phyloP scores from a whole-genome alignment of 129 eudicot species.

The Tagetes patula region DNA sequence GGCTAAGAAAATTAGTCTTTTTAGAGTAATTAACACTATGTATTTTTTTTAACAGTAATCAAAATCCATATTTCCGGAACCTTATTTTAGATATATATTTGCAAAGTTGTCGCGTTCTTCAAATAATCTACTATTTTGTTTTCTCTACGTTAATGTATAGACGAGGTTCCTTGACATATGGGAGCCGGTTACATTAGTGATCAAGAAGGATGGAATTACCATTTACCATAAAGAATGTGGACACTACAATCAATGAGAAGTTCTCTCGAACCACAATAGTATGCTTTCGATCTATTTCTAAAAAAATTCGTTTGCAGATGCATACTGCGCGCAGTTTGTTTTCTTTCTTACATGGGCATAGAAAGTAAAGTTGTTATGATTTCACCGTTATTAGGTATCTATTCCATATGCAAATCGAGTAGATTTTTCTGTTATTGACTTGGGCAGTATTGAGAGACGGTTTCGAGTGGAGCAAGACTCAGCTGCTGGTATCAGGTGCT shows the following conservation, averaged over 20 bases:
- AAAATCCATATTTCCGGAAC: too few species aligned
- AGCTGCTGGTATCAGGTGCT: slow-evolving; percentile 52
- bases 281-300: slow-evolving; percentile 29
- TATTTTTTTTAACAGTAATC: background rate
- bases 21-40: too few species aligned
- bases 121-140: background rate
- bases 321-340: background rate
- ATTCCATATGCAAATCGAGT: slow-evolving; percentile 58
- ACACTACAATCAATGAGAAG: slow-evolving; percentile 60
- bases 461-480: slow-evolving; percentile 55
- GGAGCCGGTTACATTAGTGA: slow-evolving; percentile 76
- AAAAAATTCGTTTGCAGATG: background rate
- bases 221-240: slow-evolving; percentile 65
- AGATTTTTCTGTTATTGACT: slow-evolving; percentile 56
- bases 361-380: background rate
- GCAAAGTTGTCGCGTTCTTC: background rate
- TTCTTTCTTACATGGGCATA: background rate
- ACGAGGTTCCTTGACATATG: slow-evolving; percentile 65
- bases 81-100: background rate
- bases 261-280: slow-evolving; percentile 57
- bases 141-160: slow-evolving; percentile 35
- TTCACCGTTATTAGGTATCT: slow-evolving; percentile 48
- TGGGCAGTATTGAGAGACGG: slow-evolving; percentile 43
- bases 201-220: slow-evolving; percentile 83
- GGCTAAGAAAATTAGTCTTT: slow-evolving; percentile 25